Conservation (phyloP, 176 grass and related monocot genomes). For the Lolium multiflorum region DNA sequence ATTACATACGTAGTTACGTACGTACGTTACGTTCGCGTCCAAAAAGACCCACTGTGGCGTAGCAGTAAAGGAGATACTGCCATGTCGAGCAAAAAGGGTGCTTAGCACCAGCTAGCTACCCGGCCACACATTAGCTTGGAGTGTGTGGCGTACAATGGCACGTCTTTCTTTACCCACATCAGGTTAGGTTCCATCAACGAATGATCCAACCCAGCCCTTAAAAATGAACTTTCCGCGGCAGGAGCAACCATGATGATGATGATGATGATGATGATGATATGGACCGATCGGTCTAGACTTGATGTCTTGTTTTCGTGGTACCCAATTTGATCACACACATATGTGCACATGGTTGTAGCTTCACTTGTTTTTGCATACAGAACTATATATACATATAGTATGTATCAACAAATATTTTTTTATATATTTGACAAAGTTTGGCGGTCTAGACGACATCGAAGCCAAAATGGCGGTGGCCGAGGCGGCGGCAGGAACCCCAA, state of each 20-base stretch:
- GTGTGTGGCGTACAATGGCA: background rate
- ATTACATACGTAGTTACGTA: background rate
- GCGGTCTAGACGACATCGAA: too few relatives aligned
- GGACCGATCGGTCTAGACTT: background rate
- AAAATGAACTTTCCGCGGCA: background rate
- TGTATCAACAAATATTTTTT: too few relatives aligned
- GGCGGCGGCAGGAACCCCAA: too few relatives aligned
- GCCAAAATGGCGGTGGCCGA: too few relatives aligned
- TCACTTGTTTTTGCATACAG: too few relatives aligned
- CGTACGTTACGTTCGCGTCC: constrained; percentile 15
- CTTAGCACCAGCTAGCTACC: too few relatives aligned
- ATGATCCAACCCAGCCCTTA: background rate
- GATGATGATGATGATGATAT: background rate
- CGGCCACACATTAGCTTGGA: background rate
- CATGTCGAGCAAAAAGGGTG: constrained; percentile 27
- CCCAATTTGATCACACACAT: background rate
- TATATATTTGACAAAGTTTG: too few relatives aligned
- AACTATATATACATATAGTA: too few relatives aligned
- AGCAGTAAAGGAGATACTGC: constrained; percentile 45
- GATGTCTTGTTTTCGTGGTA: background rate
- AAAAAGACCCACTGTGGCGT: constrained; percentile 47
- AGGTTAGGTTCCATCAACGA: constrained; percentile 40
- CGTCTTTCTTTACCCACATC: constrained; percentile 1
- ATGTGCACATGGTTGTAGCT: too few relatives aligned
- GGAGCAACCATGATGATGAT: constrained; percentile 4